Evolutionary conservation across 2,329 filamentous ascomycete species (phyloP).

Genomic region (Cordyceps sp.): DNA sequence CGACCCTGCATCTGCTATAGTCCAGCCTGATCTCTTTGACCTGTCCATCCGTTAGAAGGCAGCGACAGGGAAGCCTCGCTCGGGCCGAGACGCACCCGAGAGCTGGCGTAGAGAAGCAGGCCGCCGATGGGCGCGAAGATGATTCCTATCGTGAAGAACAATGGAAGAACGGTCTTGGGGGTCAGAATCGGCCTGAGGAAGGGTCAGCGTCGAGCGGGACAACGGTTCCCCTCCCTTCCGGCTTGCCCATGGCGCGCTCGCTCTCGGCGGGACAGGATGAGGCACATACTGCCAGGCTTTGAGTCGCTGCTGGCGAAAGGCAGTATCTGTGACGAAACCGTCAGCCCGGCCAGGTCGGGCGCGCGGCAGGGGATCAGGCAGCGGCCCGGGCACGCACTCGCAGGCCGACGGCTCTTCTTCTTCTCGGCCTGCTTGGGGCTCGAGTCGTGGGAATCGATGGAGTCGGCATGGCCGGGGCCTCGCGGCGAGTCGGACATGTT

Average conservation of each 20-base stretch:
- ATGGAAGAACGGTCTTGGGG: constrained; percentile 78
- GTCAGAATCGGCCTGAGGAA: constrained; percentile 71
- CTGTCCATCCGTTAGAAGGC: constrained; percentile 23
- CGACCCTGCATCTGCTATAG: constrained; percentile 59
- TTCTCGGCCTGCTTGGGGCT: constrained; percentile 45
- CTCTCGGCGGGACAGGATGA: background rate
- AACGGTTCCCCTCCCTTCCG: too few relatives aligned
- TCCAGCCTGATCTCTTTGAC: constrained; percentile 85
- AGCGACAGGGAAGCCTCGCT: constrained; percentile 1
- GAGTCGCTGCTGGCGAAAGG: constrained; percentile 88
- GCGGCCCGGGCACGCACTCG: constrained; percentile 45
- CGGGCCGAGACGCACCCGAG: constrained; percentile 37
- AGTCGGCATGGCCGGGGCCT: constrained; percentile 30
- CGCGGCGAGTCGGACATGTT: constrained; percentile 30
- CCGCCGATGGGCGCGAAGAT: constrained; percentile 91
- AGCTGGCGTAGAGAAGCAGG: constrained; percentile 69
- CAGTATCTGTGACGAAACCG: constrained; percentile 52
- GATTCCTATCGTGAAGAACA: constrained; percentile 81
- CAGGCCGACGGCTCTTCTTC: constrained; percentile 80
- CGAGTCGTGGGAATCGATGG: constrained; percentile 37
- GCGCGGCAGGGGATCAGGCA: background rate
- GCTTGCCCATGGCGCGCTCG: too few relatives aligned
- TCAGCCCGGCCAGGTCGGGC: constrained; percentile 5
- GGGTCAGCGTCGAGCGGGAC: background rate
- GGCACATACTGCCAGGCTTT: constrained; percentile 90